Conservation (phyloP, 306 rosid genomes). For the Sphenostylis stenocarpa region DNA sequence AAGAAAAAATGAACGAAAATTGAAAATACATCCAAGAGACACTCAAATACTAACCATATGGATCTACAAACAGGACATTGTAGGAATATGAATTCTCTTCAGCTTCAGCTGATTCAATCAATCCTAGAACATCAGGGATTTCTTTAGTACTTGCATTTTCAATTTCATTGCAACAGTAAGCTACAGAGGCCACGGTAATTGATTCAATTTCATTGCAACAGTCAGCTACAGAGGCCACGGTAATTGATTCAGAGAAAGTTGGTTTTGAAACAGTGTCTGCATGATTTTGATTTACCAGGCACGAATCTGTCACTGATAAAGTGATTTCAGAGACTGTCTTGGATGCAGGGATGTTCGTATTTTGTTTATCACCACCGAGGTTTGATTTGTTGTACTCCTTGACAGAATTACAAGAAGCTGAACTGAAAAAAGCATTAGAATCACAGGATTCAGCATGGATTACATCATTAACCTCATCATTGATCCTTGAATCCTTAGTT, state of each 20-base stretch:
- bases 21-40: not conserved
- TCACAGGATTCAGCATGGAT: constrained; percentile 18
- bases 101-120: constrained; percentile 27
- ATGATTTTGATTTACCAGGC: constrained; percentile 38
- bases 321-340: constrained; percentile 15
- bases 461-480: constrained; percentile 21
- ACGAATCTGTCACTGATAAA: constrained; percentile 12
- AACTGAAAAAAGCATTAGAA: constrained; percentile 24
- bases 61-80: constrained; percentile 37
- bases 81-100: constrained; percentile 36
- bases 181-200: constrained; percentile 20
- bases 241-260: constrained; percentile 32
- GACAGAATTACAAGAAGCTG: constrained; percentile 36
- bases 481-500: constrained; percentile 35
- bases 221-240: constrained; percentile 27
- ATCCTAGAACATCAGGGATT: constrained; percentile 13
- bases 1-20: constrained; percentile 19
- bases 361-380: constrained; percentile 22
- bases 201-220: constrained; percentile 41
- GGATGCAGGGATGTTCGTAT: constrained; percentile 6
- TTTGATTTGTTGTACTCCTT: constrained; percentile 20
- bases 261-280: constrained; percentile 28
- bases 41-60: constrained; percentile 48
- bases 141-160: constrained; percentile 43
- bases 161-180: constrained; percentile 34